Conservation (phyloP, 306 rosid species). For the Biancaea sappan region DNA sequence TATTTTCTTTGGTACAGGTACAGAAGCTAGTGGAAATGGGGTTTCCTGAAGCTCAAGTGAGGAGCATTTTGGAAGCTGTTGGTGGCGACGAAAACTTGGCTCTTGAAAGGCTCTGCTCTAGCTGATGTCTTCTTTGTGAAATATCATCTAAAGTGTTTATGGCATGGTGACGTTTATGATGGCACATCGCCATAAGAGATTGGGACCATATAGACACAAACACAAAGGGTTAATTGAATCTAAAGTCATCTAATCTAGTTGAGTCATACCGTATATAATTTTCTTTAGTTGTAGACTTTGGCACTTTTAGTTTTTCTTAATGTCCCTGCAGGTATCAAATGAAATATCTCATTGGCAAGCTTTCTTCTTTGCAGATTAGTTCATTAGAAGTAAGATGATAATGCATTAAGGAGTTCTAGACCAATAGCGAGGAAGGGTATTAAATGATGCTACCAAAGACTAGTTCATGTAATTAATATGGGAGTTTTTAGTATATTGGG, state of each 20-base stretch:
- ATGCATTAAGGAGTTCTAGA: neutral
- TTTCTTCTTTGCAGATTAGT: neutral
- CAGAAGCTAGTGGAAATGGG: conserved; percentile 91
- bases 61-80: conserved; percentile 81
- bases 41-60: conserved; percentile 80
- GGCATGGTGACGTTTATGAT: conserved; percentile 24
- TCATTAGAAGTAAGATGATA: neutral
- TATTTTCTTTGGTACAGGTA: conserved; percentile 52
- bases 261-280: conserved; percentile 20
- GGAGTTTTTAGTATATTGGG: no score
- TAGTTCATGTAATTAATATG: no score
- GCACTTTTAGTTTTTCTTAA: neutral
- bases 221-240: conserved; percentile 27
- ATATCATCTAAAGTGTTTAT: conserved; percentile 20
- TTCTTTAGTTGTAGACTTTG: neutral
- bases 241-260: conserved; percentile 3
- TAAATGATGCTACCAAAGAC: no score
- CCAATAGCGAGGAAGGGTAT: neutral
- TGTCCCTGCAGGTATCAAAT: neutral
- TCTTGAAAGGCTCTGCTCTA: conserved; percentile 75
- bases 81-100: conserved; percentile 97
- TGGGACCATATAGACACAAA: conserved; percentile 26
- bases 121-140: neutral
- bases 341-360: neutral
- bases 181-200: conserved; percentile 8